Percentiles rank a stretch among this genome's conserved stretches.
These are phyloP conservation scores for Aspergillus affinis DNA, from an alignment of 495 filamentous ascomycete genomes.

Conservation along the genomic window DNA sequence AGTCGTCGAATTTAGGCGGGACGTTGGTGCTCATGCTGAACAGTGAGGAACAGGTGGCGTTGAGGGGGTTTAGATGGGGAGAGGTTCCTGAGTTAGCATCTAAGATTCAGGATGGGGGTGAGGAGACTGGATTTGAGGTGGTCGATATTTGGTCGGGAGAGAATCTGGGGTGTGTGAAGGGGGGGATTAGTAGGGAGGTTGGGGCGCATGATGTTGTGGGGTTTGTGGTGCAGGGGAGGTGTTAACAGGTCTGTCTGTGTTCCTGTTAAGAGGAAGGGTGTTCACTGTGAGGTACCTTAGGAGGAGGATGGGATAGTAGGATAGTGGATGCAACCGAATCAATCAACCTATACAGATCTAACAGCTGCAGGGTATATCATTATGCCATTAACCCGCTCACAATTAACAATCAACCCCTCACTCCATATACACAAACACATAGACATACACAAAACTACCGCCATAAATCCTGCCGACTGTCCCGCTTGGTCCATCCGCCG, in stretches of 20 bases:
- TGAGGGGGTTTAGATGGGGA: conserved; percentile 45
- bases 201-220: conserved; percentile 51
- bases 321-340: background rate
- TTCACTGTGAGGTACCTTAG: too few relatives aligned
- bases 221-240: conserved; percentile 37
- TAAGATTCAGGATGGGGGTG: conserved; percentile 51
- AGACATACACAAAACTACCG: conserved; percentile 22
- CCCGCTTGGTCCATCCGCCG: conserved; percentile 31
- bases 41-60: conserved; percentile 34
- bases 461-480: conserved; percentile 46
- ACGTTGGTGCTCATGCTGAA: conserved; percentile 58
- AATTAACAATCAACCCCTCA: background rate
- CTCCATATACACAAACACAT: background rate
- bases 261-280: too few relatives aligned
- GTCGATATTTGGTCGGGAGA: background rate
- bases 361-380: conserved; percentile 11
- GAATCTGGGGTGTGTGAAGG: conserved; percentile 45
- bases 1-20: conserved; percentile 41
- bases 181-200: conserved; percentile 34
- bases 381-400: conserved; percentile 10
- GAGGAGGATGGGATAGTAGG: too few relatives aligned
- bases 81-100: conserved; percentile 58
- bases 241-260: conserved; percentile 18
- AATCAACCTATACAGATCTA: background rate
- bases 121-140: background rate